These are phyloP conservation scores for Ophiostoma sp. DNA, from an alignment of 2,329 filamentous ascomycete genomes.

Conservation along the genomic window DNA sequence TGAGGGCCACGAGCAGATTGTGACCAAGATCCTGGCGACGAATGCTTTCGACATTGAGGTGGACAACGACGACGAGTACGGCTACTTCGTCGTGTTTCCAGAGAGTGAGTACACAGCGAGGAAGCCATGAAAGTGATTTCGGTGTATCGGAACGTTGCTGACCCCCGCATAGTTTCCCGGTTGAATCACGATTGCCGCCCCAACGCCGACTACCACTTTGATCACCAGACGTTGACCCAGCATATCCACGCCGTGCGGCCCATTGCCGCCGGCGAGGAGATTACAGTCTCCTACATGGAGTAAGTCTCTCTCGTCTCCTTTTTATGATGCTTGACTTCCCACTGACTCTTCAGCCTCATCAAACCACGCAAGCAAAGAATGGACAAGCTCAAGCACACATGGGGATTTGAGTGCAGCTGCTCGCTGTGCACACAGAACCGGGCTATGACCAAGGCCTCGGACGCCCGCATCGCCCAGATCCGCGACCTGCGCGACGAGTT, in stretches of 20 bases:
- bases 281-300: slow-evolving; percentile 47
- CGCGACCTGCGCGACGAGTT: slow-evolving; percentile 36
- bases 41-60: slow-evolving; percentile 44
- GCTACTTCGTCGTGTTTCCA: slow-evolving; percentile 44
- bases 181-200: slow-evolving; percentile 50
- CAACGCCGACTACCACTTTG: slow-evolving; percentile 47
- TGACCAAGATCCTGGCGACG: slow-evolving; percentile 42
- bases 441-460: slow-evolving; percentile 38
- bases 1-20: slow-evolving; percentile 33
- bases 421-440: slow-evolving; percentile 39
- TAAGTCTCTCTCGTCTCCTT: slow-evolving; percentile 28
- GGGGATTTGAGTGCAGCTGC: slow-evolving; percentile 47
- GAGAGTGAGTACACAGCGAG: slow-evolving; percentile 40
- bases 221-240: slow-evolving; percentile 42
- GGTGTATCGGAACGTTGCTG: too few species aligned
- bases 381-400: slow-evolving; percentile 37
- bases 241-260: slow-evolving; percentile 43
- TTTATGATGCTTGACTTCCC: background rate
- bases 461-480: slow-evolving; percentile 43
- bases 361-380: slow-evolving; percentile 37
- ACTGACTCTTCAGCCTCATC: slow-evolving; percentile 34
- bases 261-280: slow-evolving; percentile 46
- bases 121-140: too few species aligned
- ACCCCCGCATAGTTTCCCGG: slow-evolving; percentile 38
- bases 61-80: slow-evolving; percentile 34